Evolutionary conservation across 768 basidiomycete genomes (phyloP).

Genomic region (Pleurotus cornucopiae): DNA sequence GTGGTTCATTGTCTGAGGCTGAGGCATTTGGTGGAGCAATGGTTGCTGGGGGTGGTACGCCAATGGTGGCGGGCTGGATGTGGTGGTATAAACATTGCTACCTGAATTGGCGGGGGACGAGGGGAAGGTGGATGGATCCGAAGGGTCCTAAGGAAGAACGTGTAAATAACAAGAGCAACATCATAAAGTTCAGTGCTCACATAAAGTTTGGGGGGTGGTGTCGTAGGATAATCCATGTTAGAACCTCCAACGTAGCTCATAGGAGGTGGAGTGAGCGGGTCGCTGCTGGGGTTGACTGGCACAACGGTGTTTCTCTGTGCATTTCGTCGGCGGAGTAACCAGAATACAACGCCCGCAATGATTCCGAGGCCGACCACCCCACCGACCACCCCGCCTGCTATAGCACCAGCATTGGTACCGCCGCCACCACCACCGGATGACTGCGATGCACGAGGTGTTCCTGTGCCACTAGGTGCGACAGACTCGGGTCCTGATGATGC

Average conservation of each 20-base stretch:
- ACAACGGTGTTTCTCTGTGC: slow-evolving; percentile 13
- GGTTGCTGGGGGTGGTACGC: background rate
- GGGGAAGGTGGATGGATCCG: slow-evolving; percentile 12
- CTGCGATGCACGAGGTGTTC: background rate
- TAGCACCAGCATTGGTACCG: slow-evolving; percentile 39
- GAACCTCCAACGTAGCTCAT: slow-evolving; percentile 17
- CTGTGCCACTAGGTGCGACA: slow-evolving; percentile 16
- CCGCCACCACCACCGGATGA: slow-evolving; percentile 10
- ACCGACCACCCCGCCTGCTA: slow-evolving; percentile 62
- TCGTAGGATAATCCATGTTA: slow-evolving; percentile 14
- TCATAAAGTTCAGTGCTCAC: slow-evolving; percentile 21
- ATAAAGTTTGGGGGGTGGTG: slow-evolving; percentile 30
- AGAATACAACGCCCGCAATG: slow-evolving; percentile 30
- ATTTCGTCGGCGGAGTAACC: slow-evolving; percentile 22
- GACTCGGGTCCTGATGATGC: slow-evolving; percentile 27
- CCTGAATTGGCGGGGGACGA: background rate
- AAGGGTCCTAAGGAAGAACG: slow-evolving; percentile 9
- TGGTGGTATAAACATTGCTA: background rate
- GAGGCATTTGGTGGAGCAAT: background rate
- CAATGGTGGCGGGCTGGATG: background rate
- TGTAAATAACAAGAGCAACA: background rate
- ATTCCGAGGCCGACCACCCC: slow-evolving; percentile 44
- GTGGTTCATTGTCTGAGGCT: background rate
- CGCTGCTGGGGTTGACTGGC: slow-evolving; percentile 4
- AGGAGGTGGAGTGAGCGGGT: slow-evolving; percentile 9